phyloP scores from a whole-genome alignment of 1,284 basidiomycete genomes.

The Volvariella surrecta region DNA sequence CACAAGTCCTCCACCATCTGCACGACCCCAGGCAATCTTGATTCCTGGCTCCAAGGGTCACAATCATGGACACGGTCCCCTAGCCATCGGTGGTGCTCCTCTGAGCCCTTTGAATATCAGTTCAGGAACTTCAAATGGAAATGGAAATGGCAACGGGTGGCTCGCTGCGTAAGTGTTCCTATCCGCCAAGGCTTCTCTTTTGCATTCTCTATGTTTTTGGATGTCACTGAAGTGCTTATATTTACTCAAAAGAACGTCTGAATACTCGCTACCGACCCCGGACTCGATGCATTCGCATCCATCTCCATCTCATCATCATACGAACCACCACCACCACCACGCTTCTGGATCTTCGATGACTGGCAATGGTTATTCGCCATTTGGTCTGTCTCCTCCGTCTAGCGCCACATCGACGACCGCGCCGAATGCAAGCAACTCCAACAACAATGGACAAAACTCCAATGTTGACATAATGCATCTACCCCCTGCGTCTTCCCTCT shows the following conservation, averaged over 20 bases:
- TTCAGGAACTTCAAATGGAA: constrained; percentile 5
- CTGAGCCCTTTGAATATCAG: constrained; percentile 7
- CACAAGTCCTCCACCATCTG: constrained; percentile 28
- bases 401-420: constrained; percentile 3
- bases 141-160: not conserved
- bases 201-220: not conserved
- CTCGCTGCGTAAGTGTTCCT: not conserved
- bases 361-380: constrained; percentile 21
- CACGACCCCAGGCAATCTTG: constrained; percentile 42
- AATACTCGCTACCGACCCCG: constrained; percentile 32
- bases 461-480: constrained; percentile 13
- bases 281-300: constrained; percentile 23
- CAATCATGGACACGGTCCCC: constrained; percentile 4
- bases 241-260: constrained; percentile 14
- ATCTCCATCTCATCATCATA: not conserved
- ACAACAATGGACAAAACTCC: constrained; percentile 5
- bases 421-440: not conserved
- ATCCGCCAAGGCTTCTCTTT: not conserved
- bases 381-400: constrained; percentile 19
- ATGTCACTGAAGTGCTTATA: constrained; percentile 1
- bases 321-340: constrained; percentile 15
- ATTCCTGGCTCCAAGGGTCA: constrained; percentile 34
- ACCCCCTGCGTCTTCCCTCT: constrained; percentile 13
- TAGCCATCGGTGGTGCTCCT: constrained; percentile 3
- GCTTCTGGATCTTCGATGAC: constrained; percentile 12